A percentile compares a stretch with the other conserved stretches of the same genome.
These are phyloP conservation scores for Vitis rotundifolia DNA, from an alignment of 164 flowering plant species.

Conservation along the genomic window DNA sequence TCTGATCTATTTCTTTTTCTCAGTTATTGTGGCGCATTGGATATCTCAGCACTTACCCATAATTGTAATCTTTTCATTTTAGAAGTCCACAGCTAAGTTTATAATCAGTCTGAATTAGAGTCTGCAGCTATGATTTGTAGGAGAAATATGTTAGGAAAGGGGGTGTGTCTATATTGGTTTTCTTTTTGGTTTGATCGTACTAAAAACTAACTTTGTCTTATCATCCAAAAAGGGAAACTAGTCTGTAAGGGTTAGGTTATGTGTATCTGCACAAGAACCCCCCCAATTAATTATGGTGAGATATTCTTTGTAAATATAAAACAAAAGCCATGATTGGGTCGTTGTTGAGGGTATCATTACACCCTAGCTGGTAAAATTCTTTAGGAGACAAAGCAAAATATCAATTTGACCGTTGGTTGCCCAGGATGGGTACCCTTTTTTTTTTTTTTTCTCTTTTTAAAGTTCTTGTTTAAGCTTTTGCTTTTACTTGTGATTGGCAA, in stretches of 20 bases:
- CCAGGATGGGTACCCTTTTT: too few species aligned
- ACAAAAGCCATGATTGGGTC: not conserved
- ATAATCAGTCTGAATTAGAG: constrained; percentile 1
- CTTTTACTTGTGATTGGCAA: too few species aligned
- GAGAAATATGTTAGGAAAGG: constrained; percentile 2
- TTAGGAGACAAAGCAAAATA: not conserved
- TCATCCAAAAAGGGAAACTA: constrained; percentile 2
- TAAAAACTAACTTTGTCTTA: not conserved
- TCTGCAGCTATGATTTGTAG: constrained; percentile 7
- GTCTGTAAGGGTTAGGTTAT: not conserved
- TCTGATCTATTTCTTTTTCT: constrained; percentile 5
- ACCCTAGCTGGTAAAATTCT: not conserved
- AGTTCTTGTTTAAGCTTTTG: too few species aligned
- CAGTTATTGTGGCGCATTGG: constrained; percentile 19
- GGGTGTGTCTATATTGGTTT: not conserved
- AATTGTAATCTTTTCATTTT: constrained; percentile 1
- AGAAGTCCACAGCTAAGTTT: constrained; percentile 11
- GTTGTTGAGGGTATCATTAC: not conserved
- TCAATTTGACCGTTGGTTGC: not conserved
- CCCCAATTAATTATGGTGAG: not conserved
- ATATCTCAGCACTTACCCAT: constrained; percentile 16
- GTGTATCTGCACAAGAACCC: not conserved
- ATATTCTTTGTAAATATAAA: constrained; percentile 1
- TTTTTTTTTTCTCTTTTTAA: too few species aligned
- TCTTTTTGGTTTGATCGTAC: not conserved